Evolutionary conservation across 179 eudicot species (phyloP).

Genomic region (Vitellaria paradoxa): DNA sequence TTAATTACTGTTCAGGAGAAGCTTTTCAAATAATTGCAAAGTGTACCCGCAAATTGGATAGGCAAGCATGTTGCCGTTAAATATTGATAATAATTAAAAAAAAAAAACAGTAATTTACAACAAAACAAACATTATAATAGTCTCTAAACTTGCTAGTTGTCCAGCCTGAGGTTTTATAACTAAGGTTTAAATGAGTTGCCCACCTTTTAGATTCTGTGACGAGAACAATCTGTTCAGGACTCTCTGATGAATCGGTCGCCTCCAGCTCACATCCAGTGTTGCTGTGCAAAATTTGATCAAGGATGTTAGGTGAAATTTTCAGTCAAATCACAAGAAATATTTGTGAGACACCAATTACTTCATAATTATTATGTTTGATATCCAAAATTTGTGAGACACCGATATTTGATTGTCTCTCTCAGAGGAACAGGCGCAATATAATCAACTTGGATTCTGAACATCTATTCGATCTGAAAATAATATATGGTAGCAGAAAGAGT

Average conservation of each 20-base stretch:
- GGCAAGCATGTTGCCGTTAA: not conserved
- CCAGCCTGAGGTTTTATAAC: not conserved
- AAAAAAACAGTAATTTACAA: too few species aligned
- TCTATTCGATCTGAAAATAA: not conserved
- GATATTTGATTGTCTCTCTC: not conserved
- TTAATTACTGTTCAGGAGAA: not conserved
- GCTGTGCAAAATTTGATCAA: conserved; percentile 17
- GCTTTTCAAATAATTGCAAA: not conserved
- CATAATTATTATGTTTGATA: not conserved
- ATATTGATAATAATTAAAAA: not conserved
- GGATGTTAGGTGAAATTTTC: not conserved
- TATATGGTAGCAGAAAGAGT: not conserved
- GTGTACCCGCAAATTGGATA: not conserved
- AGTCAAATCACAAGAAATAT: not conserved
- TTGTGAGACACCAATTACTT: not conserved
- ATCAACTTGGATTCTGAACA: not conserved
- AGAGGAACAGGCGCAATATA: too few species aligned
- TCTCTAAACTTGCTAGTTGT: not conserved
- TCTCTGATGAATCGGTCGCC: conserved; percentile 20
- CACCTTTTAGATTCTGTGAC: conserved; percentile 44
- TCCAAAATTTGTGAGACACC: conserved; percentile 3
- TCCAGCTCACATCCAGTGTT: conserved; percentile 26
- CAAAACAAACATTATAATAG: not conserved
- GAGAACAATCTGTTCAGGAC: conserved; percentile 27
- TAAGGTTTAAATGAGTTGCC: not conserved